Base-by-base conservation (phyloP, 805 yeast species). In the Torulaspora microellipsoides region DNA sequence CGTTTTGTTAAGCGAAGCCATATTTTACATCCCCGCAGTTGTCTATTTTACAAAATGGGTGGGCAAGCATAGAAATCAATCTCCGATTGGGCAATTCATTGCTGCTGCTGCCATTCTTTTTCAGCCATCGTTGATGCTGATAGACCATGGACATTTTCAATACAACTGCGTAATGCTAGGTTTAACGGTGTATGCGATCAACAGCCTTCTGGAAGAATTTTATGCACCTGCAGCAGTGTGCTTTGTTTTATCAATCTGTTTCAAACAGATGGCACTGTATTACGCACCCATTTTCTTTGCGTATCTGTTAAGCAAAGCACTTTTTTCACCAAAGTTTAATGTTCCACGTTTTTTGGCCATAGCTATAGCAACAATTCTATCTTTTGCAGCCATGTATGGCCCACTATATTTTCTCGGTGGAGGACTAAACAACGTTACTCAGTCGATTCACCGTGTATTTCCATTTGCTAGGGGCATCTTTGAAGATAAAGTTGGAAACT, bases 81-180 rank as follows among this genome's bases (percentile, higher is more conserved):
- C 82, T 3, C 75, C 91, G 31, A 77, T 86, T 56, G 87, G 85
- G 55, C 95, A 86, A 60, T 79, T 85, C 11, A 75, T 84, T 23
- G 80, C 85, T 12, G 78, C 88, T 0, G 83, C 88, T 1, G 80
- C 89, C 13, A 80, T 93, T n/a, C 62, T 93, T 28, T 79, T 83
- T 60, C 95, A 87, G 62, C 97, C 99, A 0, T 73, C 85, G 2
- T 70, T 91, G 47, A 74, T 85, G 34, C 71, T 93, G 45, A 81
- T 93, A 36, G 99, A 93, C 61, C 97, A 93, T 65, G 99, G 99
- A 6, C 99, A 93, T 66, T 93, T 93, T 68, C 99, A 95, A 67
- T 91, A 80, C 66, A 95, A 93, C 57, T 78, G 89, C 0, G 95
- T 93, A 20, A 91, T 93, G 98, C 75, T 93, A 29, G 99, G 99